phyloP scores from a whole-genome alignment of 495 filamentous ascomycete species.

The Thermothielavioides terrestris region DNA sequence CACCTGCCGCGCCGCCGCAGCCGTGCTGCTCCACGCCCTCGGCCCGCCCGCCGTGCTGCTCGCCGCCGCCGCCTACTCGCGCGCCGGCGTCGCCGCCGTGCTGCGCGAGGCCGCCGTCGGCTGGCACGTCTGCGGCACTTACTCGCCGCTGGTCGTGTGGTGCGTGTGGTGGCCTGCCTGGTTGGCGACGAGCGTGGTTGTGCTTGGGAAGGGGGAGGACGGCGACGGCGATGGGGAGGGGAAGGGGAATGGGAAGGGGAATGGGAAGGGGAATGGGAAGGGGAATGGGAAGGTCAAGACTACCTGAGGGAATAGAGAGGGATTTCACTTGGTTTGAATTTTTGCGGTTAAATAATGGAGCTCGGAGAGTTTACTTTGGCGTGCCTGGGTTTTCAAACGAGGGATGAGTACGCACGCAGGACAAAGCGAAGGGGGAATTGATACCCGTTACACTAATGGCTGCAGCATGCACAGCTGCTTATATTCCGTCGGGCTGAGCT shows the following conservation, averaged over 20 bases:
- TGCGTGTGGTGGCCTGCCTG: constrained; percentile 98
- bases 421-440: too few species aligned
- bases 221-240: not conserved
- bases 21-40: constrained; percentile 45
- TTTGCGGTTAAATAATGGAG: too few species aligned
- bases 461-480: too few species aligned
- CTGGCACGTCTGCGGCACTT: constrained; percentile 87
- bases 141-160: constrained; percentile 87
- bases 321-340: not conserved
- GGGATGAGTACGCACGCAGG: too few species aligned
- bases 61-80: constrained; percentile 42
- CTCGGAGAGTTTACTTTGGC: too few species aligned
- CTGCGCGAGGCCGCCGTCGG: constrained; percentile 74
- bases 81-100: constrained; percentile 44
- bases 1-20: constrained; percentile 17
- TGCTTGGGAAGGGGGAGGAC: constrained; percentile 33
- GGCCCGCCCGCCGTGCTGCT: constrained; percentile 58
- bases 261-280: constrained; percentile 9
- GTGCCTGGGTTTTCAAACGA: too few species aligned
- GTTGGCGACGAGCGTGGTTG: constrained; percentile 50
- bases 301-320: not conserved
- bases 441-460: too few species aligned
- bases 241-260: constrained; percentile 15
- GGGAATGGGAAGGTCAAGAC: constrained; percentile 23
- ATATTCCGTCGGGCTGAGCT: too few species aligned